Conservation (phyloP, 2,329 filamentous ascomycete species). For the Fusarium sp. region DNA sequence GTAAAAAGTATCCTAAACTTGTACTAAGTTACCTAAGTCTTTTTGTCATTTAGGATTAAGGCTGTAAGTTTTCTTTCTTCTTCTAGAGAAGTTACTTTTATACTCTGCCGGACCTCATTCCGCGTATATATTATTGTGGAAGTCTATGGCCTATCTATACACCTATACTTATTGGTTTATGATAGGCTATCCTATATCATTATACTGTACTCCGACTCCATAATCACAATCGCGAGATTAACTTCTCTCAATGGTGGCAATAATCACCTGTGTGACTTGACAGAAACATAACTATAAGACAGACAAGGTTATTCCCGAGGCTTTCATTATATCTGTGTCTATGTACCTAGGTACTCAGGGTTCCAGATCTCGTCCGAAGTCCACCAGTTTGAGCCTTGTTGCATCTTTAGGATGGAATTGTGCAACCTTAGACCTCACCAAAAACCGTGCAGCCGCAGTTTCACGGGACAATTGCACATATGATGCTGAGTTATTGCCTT, state of each 20-base stretch:
- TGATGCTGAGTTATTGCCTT: slow-evolving; percentile 63
- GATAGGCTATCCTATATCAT: neutral
- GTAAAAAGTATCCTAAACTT: too few relatives aligned
- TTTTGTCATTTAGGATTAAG: too few relatives aligned
- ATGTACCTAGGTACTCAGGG: slow-evolving; percentile 48
- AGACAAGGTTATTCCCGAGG: neutral
- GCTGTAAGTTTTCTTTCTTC: too few relatives aligned
- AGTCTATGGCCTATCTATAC: neutral
- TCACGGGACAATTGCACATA: slow-evolving; percentile 69
- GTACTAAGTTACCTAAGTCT: too few relatives aligned
- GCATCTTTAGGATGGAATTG: slow-evolving; percentile 73
- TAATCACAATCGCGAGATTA: neutral
- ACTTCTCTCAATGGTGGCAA: neutral
- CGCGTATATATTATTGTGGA: neutral
- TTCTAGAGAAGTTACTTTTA: slow-evolving; percentile 23
- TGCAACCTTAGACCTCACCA: slow-evolving; percentile 72
- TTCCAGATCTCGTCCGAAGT: slow-evolving; percentile 72
- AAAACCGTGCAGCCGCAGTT: slow-evolving; percentile 69
- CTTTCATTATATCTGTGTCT: neutral
- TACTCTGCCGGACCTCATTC: neutral
- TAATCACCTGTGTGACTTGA: neutral
- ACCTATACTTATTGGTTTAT: neutral
- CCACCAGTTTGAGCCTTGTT: slow-evolving; percentile 65
- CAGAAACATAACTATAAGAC: neutral
- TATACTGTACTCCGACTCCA: neutral